Conservation (phyloP, 495 filamentous ascomycete species). For the Penicillium verhagenii region DNA sequence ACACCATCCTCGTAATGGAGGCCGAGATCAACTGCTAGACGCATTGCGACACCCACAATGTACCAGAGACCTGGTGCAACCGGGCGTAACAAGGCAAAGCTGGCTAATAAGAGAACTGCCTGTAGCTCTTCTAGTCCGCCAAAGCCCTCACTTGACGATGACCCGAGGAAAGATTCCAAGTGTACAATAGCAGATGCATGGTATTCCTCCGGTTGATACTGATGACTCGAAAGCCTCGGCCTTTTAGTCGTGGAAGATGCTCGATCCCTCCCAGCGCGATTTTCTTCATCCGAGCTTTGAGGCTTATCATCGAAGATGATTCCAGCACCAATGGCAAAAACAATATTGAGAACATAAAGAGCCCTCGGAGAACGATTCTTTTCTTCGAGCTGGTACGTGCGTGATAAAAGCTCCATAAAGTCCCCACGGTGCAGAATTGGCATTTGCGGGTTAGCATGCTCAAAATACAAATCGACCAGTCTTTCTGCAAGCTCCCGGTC, state of each 20-base stretch:
- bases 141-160: conserved; percentile 58
- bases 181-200: conserved; percentile 92
- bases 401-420: conserved; percentile 80
- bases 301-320: conserved; percentile 76
- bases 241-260: conserved; percentile 48
- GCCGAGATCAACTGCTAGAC: conserved; percentile 86
- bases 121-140: conserved; percentile 90
- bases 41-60: conserved; percentile 89
- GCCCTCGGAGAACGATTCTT: conserved; percentile 75
- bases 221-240: conserved; percentile 54
- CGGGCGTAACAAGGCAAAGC: conserved; percentile 85
- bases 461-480: conserved; percentile 83
- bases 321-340: conserved; percentile 94
- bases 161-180: conserved; percentile 80
- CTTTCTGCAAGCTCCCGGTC: conserved; percentile 66
- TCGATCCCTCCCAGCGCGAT: conserved; percentile 27
- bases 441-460: conserved; percentile 94
- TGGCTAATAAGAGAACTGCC: conserved; percentile 83
- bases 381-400: conserved; percentile 68
- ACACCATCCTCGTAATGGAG: conserved; percentile 90
- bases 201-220: conserved; percentile 91
- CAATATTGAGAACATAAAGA: conserved; percentile 91
- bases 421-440: conserved; percentile 85
- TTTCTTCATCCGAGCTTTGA: conserved; percentile 40
- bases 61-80: conserved; percentile 96